Conservation (phyloP, 73 alveolate species). For the Paramecium pentaurelia region DNA sequence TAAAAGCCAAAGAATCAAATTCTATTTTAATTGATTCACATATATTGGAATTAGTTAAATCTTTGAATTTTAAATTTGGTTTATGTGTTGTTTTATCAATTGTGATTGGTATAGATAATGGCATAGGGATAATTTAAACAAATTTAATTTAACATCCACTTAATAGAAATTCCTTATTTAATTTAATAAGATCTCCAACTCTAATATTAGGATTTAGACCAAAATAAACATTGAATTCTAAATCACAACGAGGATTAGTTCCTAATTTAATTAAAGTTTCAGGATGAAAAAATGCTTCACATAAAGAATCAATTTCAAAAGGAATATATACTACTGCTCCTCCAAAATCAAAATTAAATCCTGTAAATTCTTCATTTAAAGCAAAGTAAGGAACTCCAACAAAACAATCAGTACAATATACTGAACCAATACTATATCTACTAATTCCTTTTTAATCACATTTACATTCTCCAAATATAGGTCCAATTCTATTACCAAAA, state of each 20-base stretch:
- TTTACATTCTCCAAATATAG: not conserved
- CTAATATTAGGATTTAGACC: not conserved
- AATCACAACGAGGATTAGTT: not conserved
- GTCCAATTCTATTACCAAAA: constrained; percentile 13
- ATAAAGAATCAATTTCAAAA: not conserved
- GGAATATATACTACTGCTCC: not conserved
- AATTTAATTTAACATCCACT: not conserved
- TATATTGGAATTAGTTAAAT: not conserved
- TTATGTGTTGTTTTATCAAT: not conserved
- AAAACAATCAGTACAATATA: not conserved
- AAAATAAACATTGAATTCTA: not conserved
- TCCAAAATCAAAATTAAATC: not conserved
- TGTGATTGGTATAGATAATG: not conserved
- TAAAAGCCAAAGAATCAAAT: not conserved
- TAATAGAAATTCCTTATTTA: not conserved
- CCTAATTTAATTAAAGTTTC: not conserved
- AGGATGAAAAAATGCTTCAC: not conserved
- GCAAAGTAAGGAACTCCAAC: not conserved
- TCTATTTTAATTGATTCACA: not conserved
- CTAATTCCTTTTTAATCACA: not conserved
- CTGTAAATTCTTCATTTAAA: not conserved
- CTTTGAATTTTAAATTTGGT: not conserved
- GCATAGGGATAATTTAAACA: not conserved
- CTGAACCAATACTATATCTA: not conserved
- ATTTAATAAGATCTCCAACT: not conserved